Base-by-base conservation (phyloP, 352 stramenopile genomes). In the Globisporangium recalcitrans region DNA sequence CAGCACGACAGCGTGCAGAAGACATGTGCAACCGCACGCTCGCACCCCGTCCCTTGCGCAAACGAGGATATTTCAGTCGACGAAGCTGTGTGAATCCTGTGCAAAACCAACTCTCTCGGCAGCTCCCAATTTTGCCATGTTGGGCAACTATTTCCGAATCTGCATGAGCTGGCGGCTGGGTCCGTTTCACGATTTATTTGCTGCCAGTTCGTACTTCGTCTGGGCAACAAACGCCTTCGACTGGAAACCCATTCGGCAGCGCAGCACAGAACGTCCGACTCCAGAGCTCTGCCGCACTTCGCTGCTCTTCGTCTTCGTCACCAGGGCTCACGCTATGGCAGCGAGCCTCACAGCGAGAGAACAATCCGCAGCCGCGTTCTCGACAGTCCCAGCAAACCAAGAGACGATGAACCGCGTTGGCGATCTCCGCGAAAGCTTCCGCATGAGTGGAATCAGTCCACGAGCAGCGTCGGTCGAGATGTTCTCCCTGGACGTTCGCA, bases 401-500 rank as follows among this genome's bases (percentile, higher is more conserved):
- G 4, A n/a, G 7, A 52, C 46, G 2, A 67, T 67, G 61, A 52
- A 53, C 21, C 61, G 53, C 47, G 27, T 58, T 14, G 11, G 14
- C 5, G 26, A 44, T 31, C 14, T 67, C 13, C 61, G 46, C 26
- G 52, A 62, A 46, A 67, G 53, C 61, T 67, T 67, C 46, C 19
- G 21, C n/a, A 9, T 47, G 29, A 52, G 13, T 8, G 42, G 31
- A 16, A 22, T 51, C 52, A 61, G 22, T 31, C 52, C 42, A 9
- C 60, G 31, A 2, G 34, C 13, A 22, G 26, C 34, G 5, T 38
- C 61, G 11, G 4, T 65, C n/a, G 51, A 65, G 14, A 34, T 36
- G 38, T 24, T 60, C 32, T 52, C 34, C 0, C 13, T 58, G 19
- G 69, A 82, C 16, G 47, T 70, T 4, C 69, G 68, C 22, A 65